Evolutionary conservation across 129 eudicot genomes (phyloP), one percentile per base, ranked within the genome.

Genomic region (Centrapalus pauciflorus): DNA sequence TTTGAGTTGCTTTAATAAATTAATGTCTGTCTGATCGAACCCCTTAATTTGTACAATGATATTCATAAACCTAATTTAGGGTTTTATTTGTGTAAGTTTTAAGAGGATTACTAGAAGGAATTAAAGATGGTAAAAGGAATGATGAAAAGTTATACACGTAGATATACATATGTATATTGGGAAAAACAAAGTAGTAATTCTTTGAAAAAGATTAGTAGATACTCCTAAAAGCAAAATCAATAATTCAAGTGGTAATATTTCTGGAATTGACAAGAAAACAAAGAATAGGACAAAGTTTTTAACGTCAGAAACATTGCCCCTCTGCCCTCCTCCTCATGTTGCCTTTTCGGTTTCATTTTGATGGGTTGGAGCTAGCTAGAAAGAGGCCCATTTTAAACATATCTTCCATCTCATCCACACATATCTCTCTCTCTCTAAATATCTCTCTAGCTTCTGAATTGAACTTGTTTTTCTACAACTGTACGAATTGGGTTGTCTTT

Each of bases 211-310:
- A 57, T 65, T 41, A 74, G 73, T 74, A 30, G 65, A 74, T 60
- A 65, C 79, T 66, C 71, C 34, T 64, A 64, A 77, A 75, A 74
- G 73, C 76, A 69, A 80, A 57, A 69, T 32, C 71, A 80, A 75
- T 80, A 70, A 80, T 80, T 65, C 71, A 67, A 75, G 77, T 30
- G 67, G 72, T 79, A 67, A 73, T 37, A 60, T 48, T 57, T 68
- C 34, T 60, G 72, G 29, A 35, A 28, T 58, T 57, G 52, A 78
- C 58, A 75, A 69, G 60, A 63, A 74, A 71, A 84, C 87, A 81
- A 84, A 72, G 82, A 76, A 81, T 70, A 78, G 81, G 90, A 84
- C 90, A 84, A 84, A 81, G 51, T 65, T 66, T 61, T 70, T 75
- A 84, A 75, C 80, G 80, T 75, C 79, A 72, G 75, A 65, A 68